phyloP scores from a whole-genome alignment of 257 asterid species.

The Schizonepeta tenuifolia region DNA sequence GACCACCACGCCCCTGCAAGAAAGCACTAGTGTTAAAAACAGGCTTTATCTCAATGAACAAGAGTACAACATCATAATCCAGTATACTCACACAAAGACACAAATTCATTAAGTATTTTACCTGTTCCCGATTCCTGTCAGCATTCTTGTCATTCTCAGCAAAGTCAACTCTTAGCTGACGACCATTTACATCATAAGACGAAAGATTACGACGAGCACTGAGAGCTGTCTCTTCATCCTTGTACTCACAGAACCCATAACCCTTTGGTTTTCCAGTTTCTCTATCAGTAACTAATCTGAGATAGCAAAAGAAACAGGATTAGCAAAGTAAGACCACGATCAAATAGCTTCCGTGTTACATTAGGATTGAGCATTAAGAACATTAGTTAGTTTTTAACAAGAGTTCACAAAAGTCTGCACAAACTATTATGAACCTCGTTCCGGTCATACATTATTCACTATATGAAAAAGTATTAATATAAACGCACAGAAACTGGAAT shows the following conservation, averaged over 20 bases:
- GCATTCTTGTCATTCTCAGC: conserved; percentile 93
- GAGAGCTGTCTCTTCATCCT: conserved; percentile 92
- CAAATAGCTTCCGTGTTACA: conserved; percentile 1
- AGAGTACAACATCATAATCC: conserved; percentile 13
- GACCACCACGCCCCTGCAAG: conserved; percentile 90
- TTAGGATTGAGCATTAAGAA: neutral
- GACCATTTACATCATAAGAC: conserved; percentile 88
- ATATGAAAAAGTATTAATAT: neutral
- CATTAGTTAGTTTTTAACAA: neutral
- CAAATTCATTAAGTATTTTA: conserved; percentile 33
- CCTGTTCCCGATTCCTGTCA: conserved; percentile 82
- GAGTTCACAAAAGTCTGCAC: neutral
- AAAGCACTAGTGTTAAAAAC: conserved; percentile 28
- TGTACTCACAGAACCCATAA: conserved; percentile 96
- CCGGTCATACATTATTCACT: too few species aligned
- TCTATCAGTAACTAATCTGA: conserved; percentile 89
- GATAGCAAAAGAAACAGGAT: neutral
- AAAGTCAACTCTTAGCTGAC: conserved; percentile 94
- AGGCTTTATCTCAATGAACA: conserved; percentile 1
- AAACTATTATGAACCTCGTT: neutral
- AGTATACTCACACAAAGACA: conserved; percentile 15
- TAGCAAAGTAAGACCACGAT: neutral
- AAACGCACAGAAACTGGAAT: neutral
- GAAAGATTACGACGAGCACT: conserved; percentile 98
- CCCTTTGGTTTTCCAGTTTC: conserved; percentile 99